Evolutionary conservation across 2,329 filamentous ascomycete genomes (phyloP).

Genomic region (Penicillium sp.): DNA sequence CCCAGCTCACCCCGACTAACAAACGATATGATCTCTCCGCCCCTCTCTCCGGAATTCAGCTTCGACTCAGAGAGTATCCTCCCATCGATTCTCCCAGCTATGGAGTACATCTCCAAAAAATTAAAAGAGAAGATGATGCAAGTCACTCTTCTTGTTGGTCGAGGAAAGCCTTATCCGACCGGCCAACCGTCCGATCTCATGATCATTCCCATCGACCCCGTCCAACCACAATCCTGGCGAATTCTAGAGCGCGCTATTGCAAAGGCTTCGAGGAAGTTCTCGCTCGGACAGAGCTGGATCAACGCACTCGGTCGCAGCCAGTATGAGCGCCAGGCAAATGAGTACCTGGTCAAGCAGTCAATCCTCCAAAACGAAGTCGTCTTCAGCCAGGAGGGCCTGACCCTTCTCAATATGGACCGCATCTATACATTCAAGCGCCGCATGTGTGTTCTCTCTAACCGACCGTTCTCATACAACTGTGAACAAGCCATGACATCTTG

Average conservation of each 20-base stretch:
- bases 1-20: conserved; percentile 40
- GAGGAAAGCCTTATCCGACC: conserved; percentile 42
- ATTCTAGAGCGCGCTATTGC: conserved; percentile 36
- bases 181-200: conserved; percentile 41
- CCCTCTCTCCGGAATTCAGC: conserved; percentile 40
- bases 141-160: conserved; percentile 43
- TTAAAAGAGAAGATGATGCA: conserved; percentile 43
- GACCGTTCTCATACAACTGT: conserved; percentile 27
- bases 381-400: conserved; percentile 47
- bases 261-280: conserved; percentile 41
- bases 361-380: conserved; percentile 48
- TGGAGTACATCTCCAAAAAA: conserved; percentile 46
- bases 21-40: conserved; percentile 45
- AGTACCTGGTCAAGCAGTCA: conserved; percentile 46
- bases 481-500: conserved; percentile 43
- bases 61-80: conserved; percentile 41
- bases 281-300: conserved; percentile 41
- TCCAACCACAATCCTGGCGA: conserved; percentile 34
- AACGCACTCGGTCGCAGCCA: conserved; percentile 40
- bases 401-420: conserved; percentile 47
- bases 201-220: conserved; percentile 38
- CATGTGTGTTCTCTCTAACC: conserved; percentile 40
- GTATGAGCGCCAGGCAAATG: conserved; percentile 37
- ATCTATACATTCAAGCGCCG: conserved; percentile 49
- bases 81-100: conserved; percentile 39